A percentile compares a stretch with the other conserved stretches of the same genome.
These are phyloP conservation scores for Cyberlindnera maritima DNA, from an alignment of 805 yeast genomes.

Conservation along the genomic window DNA sequence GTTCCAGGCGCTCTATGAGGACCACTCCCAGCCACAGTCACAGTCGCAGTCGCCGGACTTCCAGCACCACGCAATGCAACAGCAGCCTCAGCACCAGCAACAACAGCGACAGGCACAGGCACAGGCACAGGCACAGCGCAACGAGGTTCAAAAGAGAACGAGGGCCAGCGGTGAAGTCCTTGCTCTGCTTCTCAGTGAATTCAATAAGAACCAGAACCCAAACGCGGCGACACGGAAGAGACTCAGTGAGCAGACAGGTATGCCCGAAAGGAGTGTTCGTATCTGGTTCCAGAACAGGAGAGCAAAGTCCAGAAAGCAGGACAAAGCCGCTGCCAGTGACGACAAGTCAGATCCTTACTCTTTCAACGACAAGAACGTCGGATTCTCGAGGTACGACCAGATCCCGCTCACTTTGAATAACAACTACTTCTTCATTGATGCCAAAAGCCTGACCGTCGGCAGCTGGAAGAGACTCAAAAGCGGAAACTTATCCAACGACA, in stretches of 20 bases:
- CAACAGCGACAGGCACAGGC: constrained; percentile 2
- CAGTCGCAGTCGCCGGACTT: constrained; percentile 11
- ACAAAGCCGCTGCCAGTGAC: constrained; percentile 38
- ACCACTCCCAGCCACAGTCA: constrained; percentile 4
- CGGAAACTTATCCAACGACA: constrained; percentile 45
- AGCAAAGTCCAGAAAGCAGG: constrained; percentile 70
- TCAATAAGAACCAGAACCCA: constrained; percentile 72
- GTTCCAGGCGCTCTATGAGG: neutral
- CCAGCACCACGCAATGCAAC: neutral
- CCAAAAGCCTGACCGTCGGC: constrained; percentile 69
- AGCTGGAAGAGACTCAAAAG: constrained; percentile 77
- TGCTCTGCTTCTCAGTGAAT: constrained; percentile 63
- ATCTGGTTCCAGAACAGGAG: constrained; percentile 93
- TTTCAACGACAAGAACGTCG: constrained; percentile 8
- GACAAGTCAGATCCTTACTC: constrained; percentile 20
- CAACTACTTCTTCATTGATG: constrained; percentile 65
- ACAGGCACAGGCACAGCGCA: constrained; percentile 12
- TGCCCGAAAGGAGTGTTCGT: constrained; percentile 85
- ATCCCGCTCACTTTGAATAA: constrained; percentile 59
- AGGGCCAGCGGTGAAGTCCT: constrained; percentile 82
- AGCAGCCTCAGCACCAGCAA: constrained; percentile 2
- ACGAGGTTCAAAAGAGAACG: constrained; percentile 46
- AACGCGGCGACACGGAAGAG: constrained; percentile 65
- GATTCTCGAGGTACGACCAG: constrained; percentile 33
- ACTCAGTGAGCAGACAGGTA: constrained; percentile 68